Conservation (phyloP, 257 asterid species). For the Rhazya stricta region DNA sequence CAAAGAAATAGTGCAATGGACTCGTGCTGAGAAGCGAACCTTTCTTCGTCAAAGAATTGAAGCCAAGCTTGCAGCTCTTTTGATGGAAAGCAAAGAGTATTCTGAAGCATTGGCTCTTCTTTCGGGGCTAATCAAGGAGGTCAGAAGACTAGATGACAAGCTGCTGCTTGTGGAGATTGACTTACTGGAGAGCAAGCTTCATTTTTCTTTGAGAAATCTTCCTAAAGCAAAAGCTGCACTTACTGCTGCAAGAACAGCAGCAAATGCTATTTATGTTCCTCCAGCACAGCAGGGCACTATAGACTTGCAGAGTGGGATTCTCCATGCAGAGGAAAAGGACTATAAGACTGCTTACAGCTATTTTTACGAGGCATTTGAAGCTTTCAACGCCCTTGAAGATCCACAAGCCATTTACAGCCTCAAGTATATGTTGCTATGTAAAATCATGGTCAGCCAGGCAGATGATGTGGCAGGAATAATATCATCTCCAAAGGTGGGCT, state of each 20-base stretch:
- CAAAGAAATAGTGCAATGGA: conserved; percentile 46
- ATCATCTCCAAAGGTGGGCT: conserved; percentile 39
- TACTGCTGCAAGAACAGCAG: conserved; percentile 46
- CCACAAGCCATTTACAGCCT: conserved; percentile 45
- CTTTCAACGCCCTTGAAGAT: conserved; percentile 43
- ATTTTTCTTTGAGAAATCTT: conserved; percentile 40
- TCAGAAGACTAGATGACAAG: conserved; percentile 44
- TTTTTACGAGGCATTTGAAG: conserved; percentile 42
- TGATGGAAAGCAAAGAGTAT: conserved; percentile 44
- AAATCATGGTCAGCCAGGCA: conserved; percentile 46
- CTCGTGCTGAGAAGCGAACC: conserved; percentile 42
- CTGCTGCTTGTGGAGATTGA: conserved; percentile 45
- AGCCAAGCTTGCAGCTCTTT: conserved; percentile 39
- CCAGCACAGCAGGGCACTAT: conserved; percentile 46
- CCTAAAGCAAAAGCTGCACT: conserved; percentile 47
- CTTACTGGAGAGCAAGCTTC: conserved; percentile 46
- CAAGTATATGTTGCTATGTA: conserved; percentile 46
- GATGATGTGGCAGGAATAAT: conserved; percentile 45
- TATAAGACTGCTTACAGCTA: conserved; percentile 44
- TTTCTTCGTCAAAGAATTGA: conserved; percentile 49
- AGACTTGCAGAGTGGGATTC: conserved; percentile 48
- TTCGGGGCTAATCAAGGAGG: conserved; percentile 40
- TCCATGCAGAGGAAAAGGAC: conserved; percentile 46
- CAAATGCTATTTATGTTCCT: conserved; percentile 44
- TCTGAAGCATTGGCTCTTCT: conserved; percentile 41